Percentiles rank a stretch among this genome's conserved stretches.
These are phyloP conservation scores for Phylloporus sp. DNA, from an alignment of 1,284 basidiomycete species.

Conservation along the genomic window DNA sequence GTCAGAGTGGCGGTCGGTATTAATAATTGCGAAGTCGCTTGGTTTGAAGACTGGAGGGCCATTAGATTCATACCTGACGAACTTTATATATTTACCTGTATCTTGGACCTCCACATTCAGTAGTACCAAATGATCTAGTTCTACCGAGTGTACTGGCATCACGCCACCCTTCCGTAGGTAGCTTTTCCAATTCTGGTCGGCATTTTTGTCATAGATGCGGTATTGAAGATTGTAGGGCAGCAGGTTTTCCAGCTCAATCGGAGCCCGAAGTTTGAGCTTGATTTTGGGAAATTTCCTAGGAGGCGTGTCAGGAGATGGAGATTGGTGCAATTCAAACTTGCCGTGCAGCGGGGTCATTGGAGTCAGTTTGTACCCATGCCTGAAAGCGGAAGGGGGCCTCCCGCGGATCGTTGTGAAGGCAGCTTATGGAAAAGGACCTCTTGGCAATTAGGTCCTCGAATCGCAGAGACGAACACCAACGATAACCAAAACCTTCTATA, in stretches of 20 bases:
- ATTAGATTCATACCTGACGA: conserved; percentile 5
- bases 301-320: conserved; percentile 3
- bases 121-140: conserved; percentile 92
- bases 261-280: conserved; percentile 88
- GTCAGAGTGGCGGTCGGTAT: conserved; percentile 91
- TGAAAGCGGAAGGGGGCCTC: conserved; percentile 98
- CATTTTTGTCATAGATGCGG: conserved; percentile 95
- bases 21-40: conserved; percentile 99
- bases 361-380: conserved; percentile 86
- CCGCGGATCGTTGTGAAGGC: conserved; percentile 78
- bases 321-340: conserved; percentile 34
- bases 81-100: conserved; percentile 58
- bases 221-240: conserved; percentile 97
- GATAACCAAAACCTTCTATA: conserved; percentile 92
- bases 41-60: conserved; percentile 77
- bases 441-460: conserved; percentile 91
- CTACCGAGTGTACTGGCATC: conserved; percentile 97
- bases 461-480: conserved; percentile 89
- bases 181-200: conserved; percentile 90
- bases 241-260: conserved; percentile 95
- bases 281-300: conserved; percentile 84
- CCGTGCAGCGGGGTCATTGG: conserved; percentile 65
- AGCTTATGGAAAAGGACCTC: conserved; percentile 83
- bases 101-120: conserved; percentile 92
- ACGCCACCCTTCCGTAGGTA: conserved; percentile 94